phyloP scores from a whole-genome alignment of 2,329 filamentous ascomycete species.

The Microdochium trichocladiopsis region DNA sequence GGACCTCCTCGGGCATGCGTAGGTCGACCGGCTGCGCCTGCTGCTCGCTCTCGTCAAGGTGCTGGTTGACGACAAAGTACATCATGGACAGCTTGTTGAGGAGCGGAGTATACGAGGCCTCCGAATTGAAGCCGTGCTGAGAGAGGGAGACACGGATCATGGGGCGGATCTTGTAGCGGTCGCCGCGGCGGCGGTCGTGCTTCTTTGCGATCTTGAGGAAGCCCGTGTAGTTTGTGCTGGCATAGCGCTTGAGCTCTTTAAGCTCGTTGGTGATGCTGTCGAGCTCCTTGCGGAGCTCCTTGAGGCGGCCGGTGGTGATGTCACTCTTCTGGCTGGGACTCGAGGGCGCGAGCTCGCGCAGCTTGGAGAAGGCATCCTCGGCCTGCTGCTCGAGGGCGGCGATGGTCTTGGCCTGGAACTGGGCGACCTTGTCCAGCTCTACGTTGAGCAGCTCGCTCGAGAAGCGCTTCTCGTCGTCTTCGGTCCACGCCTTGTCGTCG shows the following conservation, averaged over 20 bases:
- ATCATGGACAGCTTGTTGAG: slow-evolving; percentile 88
- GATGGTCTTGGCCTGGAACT: slow-evolving; percentile 79
- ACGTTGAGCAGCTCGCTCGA: slow-evolving; percentile 92
- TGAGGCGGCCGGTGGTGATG: slow-evolving; percentile 46
- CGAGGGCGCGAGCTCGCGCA: slow-evolving; percentile 69
- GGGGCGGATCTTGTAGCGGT: slow-evolving; percentile 80
- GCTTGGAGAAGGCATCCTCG: slow-evolving; percentile 55
- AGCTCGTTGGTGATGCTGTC: slow-evolving; percentile 86
- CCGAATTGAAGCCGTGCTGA: slow-evolving; percentile 89
- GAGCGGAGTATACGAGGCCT: slow-evolving; percentile 79
- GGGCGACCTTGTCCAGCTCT: slow-evolving; percentile 89
- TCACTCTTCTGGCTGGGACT: slow-evolving; percentile 37
- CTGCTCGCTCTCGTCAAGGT: slow-evolving; percentile 54
- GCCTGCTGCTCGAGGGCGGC: slow-evolving; percentile 45
- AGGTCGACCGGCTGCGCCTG: slow-evolving; percentile 34
- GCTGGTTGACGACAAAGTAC: slow-evolving; percentile 90
- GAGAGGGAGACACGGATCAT: slow-evolving; percentile 86
- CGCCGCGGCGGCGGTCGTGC: slow-evolving; percentile 88
- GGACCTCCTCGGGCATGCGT: slow-evolving; percentile 46
- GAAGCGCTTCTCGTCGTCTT: slow-evolving; percentile 87
- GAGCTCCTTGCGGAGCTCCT: slow-evolving; percentile 70
- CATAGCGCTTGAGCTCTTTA: slow-evolving; percentile 90
- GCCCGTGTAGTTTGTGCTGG: slow-evolving; percentile 92
- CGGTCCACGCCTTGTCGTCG: slow-evolving; percentile 72
- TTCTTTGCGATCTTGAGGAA: slow-evolving; percentile 99